Evolutionary conservation across 208 protist species (phyloP), one percentile per base, ranked within the genome.

Genomic region (Phytomonas sp.): DNA sequence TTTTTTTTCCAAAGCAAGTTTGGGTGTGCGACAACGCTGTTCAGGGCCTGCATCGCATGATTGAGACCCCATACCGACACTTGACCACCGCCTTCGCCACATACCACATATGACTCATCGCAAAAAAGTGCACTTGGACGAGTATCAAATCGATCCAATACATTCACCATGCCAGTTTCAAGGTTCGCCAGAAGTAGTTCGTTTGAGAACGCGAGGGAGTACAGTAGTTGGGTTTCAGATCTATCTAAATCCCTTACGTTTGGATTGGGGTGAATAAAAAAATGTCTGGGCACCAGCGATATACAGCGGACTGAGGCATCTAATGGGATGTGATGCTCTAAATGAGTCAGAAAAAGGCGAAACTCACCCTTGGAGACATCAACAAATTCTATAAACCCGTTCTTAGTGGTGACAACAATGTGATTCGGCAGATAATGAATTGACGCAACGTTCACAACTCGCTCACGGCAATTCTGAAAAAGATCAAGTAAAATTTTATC

Each of bases 171-270:
- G 4, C 86, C 87, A 1, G 70, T 69, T 56, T 82, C 74, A 45
- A 90, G 75, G 37, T 91, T 77, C 6, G 82, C 83, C n/a, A 91
- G 11, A 4, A 95, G 84, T 4, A 95, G 78, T 71, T 95, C 86
- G 66, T 95, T 95, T 7, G 90, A 95, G 80, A 87, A 91, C 32
- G 83, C 49, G 31, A 95, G 79, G 5, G 86, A 89, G 69, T 91
- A 93, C 4, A 90, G 66, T 37, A 92, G 69, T 40, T 84, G 69
- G 63, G 45, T 12, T 6, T 19, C 45, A 26, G 26, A 32, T 60
- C 42, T 32, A 49, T 36, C 34, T n/a, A 59, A 16, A 67, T 56
- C 29, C 29, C 34, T 36, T 8, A 32, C 45, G 0, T 30, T n/a
- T 4, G 76, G 60, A 23, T 56, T 67, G 29, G 67, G 40, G 66